These are phyloP conservation scores for Suhomyces canberraensis DNA, from an alignment of 805 yeast species.

Conservation along the genomic window DNA sequence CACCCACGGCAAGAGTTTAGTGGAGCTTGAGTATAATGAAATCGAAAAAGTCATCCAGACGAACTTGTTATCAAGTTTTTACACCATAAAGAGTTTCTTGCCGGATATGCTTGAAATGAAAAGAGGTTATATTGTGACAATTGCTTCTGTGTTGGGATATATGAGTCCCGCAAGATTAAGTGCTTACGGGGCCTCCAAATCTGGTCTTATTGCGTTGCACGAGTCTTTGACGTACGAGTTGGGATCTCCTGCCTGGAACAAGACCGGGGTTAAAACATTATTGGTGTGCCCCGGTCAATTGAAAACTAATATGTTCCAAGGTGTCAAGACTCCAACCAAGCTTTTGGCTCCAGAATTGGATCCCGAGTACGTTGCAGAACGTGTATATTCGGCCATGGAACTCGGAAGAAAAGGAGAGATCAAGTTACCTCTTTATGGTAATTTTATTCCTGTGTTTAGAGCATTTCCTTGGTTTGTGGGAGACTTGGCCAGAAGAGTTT, in stretches of 20 bases:
- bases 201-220: conserved; percentile 81
- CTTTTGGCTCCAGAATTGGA: conserved; percentile 80
- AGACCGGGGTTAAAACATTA: conserved; percentile 62
- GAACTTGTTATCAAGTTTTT: conserved; percentile 68
- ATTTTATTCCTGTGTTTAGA: conserved; percentile 67
- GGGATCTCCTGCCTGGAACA: conserved; percentile 46
- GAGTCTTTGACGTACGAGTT: conserved; percentile 74
- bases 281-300: conserved; percentile 88
- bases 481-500: conserved; percentile 48
- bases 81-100: conserved; percentile 64
- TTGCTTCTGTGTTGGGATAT: conserved; percentile 83
- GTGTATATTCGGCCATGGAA: conserved; percentile 53
- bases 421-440: conserved; percentile 72
- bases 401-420: conserved; percentile 67
- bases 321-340: conserved; percentile 69
- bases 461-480: conserved; percentile 70
- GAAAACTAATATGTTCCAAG: conserved; percentile 68
- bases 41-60: conserved; percentile 62
- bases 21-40: conserved; percentile 53
- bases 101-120: conserved; percentile 62
- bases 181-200: conserved; percentile 87
- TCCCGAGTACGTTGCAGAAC: conserved; percentile 60
- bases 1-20: conserved; percentile 52
- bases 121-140: conserved; percentile 75
- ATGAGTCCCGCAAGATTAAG: conserved; percentile 79